Conservation (phyloP, 2,329 filamentous ascomycete species). For the Elsinoe batatas region DNA sequence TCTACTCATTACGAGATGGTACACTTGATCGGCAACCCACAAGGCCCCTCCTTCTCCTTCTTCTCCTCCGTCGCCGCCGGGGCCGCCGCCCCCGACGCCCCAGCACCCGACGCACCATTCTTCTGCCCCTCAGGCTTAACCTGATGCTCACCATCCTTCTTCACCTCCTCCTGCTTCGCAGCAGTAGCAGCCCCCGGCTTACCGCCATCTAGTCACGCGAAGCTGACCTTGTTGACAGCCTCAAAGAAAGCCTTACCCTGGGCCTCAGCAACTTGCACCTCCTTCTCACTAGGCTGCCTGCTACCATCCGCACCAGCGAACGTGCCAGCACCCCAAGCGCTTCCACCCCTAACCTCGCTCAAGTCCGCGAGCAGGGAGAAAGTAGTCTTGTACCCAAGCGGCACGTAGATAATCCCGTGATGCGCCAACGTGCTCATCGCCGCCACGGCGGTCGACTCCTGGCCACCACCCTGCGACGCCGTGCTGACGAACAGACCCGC, state of each 20-base stretch:
- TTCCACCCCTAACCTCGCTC: slow-evolving; percentile 72
- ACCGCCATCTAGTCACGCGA: slow-evolving; percentile 68
- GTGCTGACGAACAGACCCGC: slow-evolving; percentile 86
- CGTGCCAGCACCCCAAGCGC: slow-evolving; percentile 88
- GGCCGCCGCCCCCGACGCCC: slow-evolving; percentile 12
- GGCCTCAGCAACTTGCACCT: slow-evolving; percentile 67
- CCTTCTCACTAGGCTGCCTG: slow-evolving; percentile 64
- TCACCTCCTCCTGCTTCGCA: slow-evolving; percentile 7
- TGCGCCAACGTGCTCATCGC: slow-evolving; percentile 79
- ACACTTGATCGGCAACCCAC: slow-evolving; percentile 69
- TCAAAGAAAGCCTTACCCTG: slow-evolving; percentile 85
- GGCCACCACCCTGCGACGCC: slow-evolving; percentile 75
- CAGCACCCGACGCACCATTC: slow-evolving; percentile 14
- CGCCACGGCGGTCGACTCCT: slow-evolving; percentile 77
- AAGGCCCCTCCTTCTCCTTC: slow-evolving; percentile 56
- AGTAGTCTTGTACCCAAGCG: slow-evolving; percentile 76
- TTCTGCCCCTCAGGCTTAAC: slow-evolving; percentile 15
- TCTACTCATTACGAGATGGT: slow-evolving; percentile 46
- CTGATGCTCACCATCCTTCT: slow-evolving; percentile 10
- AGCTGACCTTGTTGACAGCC: slow-evolving; percentile 59
- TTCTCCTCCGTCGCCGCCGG: slow-evolving; percentile 27
- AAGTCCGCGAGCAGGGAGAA: slow-evolving; percentile 64
- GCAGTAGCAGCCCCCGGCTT: slow-evolving; percentile 22
- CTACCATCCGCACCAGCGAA: slow-evolving; percentile 72
- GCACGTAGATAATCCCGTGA: slow-evolving; percentile 95